Conservation (phyloP, 2,329 filamentous ascomycete species). For the Cordyceps cicadae region DNA sequence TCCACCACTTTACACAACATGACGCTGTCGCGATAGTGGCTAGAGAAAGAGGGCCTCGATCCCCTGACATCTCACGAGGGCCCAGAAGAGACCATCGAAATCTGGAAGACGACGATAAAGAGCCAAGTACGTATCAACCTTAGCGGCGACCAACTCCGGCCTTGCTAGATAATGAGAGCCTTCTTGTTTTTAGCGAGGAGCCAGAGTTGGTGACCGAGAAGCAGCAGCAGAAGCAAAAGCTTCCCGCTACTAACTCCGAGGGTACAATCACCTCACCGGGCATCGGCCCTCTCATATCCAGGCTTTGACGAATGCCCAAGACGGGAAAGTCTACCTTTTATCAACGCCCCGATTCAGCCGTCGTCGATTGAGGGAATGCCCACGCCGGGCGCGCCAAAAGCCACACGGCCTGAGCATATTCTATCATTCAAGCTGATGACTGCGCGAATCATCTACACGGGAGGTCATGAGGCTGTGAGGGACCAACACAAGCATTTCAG, state of each 20-base stretch:
- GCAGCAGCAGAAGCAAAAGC: too few relatives aligned
- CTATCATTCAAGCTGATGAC: too few relatives aligned
- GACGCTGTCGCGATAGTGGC: background rate
- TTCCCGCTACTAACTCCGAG: background rate
- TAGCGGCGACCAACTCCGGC: background rate
- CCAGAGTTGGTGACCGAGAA: background rate
- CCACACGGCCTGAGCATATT: too few relatives aligned
- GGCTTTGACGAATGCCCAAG: too few relatives aligned
- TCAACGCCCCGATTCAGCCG: too few relatives aligned
- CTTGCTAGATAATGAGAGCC: background rate
- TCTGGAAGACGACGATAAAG: background rate
- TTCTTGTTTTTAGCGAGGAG: background rate
- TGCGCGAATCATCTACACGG: too few relatives aligned
- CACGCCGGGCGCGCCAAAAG: too few relatives aligned
- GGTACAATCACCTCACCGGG: background rate
- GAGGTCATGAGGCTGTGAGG: too few relatives aligned
- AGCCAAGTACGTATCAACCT: background rate
- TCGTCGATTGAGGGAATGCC: too few relatives aligned
- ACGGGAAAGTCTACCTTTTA: too few relatives aligned
- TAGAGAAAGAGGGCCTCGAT: background rate
- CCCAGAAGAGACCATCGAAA: background rate
- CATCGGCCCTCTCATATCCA: slow-evolving; percentile 18
- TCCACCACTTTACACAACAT: too few relatives aligned
- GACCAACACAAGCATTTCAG: too few relatives aligned
- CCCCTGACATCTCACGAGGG: background rate